Conservation (phyloP, 2,329 filamentous ascomycete genomes). For the Aspergillus candidus region DNA sequence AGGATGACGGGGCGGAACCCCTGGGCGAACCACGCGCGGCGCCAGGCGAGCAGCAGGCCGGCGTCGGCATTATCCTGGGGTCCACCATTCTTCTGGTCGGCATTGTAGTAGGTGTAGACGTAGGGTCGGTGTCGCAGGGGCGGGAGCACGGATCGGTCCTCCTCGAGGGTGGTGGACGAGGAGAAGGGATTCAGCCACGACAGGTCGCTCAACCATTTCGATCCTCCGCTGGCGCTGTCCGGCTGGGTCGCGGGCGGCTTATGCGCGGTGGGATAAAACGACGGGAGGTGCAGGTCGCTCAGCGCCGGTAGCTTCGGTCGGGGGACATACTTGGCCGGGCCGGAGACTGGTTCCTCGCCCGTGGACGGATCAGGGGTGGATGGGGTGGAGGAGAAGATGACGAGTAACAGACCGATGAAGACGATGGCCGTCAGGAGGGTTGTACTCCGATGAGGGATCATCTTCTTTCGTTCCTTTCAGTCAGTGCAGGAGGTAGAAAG, state of each 20-base stretch:
- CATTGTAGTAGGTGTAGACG: slow-evolving; percentile 89
- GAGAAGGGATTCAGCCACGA: slow-evolving; percentile 90
- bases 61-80: slow-evolving; percentile 67
- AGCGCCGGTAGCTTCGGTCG: slow-evolving; percentile 40
- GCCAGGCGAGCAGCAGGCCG: slow-evolving; percentile 76
- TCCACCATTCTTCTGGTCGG: slow-evolving; percentile 56
- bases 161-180: slow-evolving; percentile 69
- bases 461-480: slow-evolving; percentile 15
- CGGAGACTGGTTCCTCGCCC: slow-evolving; percentile 17
- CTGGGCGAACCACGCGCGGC: slow-evolving; percentile 90
- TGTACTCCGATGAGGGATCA: slow-evolving; percentile 38
- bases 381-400: slow-evolving; percentile 41
- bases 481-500: background rate
- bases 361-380: slow-evolving; percentile 17
- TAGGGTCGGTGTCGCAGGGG: slow-evolving; percentile 63
- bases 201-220: slow-evolving; percentile 82
- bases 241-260: slow-evolving; percentile 61
- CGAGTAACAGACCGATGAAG: slow-evolving; percentile 38
- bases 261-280: slow-evolving; percentile 65
- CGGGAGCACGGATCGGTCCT: slow-evolving; percentile 76
- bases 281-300: slow-evolving; percentile 54
- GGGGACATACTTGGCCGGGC: slow-evolving; percentile 28
- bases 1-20: slow-evolving; percentile 83
- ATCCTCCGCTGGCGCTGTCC: slow-evolving; percentile 71
- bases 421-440: slow-evolving; percentile 39